Percentiles rank a stretch among this genome's conserved stretches.
These are phyloP conservation scores for Fragilaria radians DNA, from an alignment of 108 stramenopile species.

Conservation along the genomic window DNA sequence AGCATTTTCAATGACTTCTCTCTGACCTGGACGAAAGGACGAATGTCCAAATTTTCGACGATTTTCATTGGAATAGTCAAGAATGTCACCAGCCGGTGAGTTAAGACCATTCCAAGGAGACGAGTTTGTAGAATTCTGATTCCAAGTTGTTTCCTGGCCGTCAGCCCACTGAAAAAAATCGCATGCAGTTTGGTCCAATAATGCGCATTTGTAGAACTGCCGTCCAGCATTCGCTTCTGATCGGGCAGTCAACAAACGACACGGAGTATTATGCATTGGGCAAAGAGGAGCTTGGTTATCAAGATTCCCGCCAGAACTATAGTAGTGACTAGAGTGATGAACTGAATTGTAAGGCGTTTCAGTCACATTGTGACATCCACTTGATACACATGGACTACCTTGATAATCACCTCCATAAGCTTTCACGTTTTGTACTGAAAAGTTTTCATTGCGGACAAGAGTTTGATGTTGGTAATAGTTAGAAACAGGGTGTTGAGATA, in stretches of 20 bases:
- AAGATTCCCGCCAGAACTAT: background rate
- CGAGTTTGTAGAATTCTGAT: slow-evolving; percentile 8
- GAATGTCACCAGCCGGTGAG: slow-evolving; percentile 12
- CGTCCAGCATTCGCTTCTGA: slow-evolving; percentile 62
- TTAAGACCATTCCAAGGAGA: slow-evolving; percentile 10
- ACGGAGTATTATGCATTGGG: slow-evolving; percentile 70
- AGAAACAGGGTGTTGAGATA: too few relatives aligned
- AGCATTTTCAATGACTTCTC: slow-evolving; percentile 86
- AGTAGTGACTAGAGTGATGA: too few relatives aligned
- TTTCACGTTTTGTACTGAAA: too few relatives aligned
- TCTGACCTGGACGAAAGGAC: slow-evolving; percentile 88
- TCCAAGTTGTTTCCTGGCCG: slow-evolving; percentile 41
- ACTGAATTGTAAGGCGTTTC: too few relatives aligned
- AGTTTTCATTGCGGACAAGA: too few relatives aligned
- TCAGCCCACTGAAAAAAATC: slow-evolving; percentile 91
- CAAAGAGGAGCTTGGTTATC: slow-evolving; percentile 42
- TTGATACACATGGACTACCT: too few relatives aligned
- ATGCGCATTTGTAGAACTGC: slow-evolving; percentile 81
- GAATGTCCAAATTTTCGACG: slow-evolving; percentile 80
- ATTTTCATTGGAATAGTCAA: slow-evolving; percentile 61
- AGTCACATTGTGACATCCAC: too few relatives aligned
- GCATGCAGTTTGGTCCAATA: slow-evolving; percentile 64
- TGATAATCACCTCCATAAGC: too few relatives aligned
- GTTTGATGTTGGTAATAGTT: too few relatives aligned
- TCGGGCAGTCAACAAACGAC: slow-evolving; percentile 48